Conservation (phyloP, 2,329 filamentous ascomycete genomes). For the Pyrenochaeta sp. region DNA sequence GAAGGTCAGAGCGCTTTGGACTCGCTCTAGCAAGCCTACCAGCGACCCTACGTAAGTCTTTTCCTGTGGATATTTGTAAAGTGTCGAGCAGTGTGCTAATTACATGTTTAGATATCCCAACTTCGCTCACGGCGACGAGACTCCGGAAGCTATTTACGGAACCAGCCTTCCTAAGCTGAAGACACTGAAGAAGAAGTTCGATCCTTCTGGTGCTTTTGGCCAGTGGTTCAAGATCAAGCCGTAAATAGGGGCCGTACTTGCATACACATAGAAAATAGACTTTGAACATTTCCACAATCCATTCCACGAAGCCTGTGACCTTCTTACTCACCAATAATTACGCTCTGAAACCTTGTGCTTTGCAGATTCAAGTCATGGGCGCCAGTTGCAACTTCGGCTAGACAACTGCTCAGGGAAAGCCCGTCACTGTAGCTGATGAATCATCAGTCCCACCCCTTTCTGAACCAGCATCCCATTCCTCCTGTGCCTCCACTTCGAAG, state of each 20-base stretch:
- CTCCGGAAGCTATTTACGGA: slow-evolving; percentile 31
- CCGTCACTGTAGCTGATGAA: too few relatives aligned
- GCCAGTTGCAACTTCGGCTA: too few relatives aligned
- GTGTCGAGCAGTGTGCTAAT: slow-evolving; percentile 1
- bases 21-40: slow-evolving; percentile 12
- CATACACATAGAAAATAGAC: neutral
- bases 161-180: slow-evolving; percentile 23
- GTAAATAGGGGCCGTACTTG: neutral
- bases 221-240: slow-evolving; percentile 37
- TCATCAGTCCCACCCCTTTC: too few relatives aligned
- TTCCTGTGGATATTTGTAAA: neutral
- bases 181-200: slow-evolving; percentile 33
- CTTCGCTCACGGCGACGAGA: slow-evolving; percentile 37
- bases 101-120: slow-evolving; percentile 31
- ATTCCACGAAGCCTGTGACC: too few relatives aligned
- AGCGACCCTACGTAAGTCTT: slow-evolving; percentile 28
- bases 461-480: too few relatives aligned
- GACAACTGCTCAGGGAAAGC: too few relatives aligned
- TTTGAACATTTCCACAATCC: too few relatives aligned
- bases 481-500: too few relatives aligned
- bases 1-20: slow-evolving; percentile 39
- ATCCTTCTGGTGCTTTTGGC: slow-evolving; percentile 30
- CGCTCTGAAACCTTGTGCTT: too few relatives aligned
- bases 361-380: too few relatives aligned
- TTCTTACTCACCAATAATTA: too few relatives aligned